Evolutionary conservation across 2,329 filamentous ascomycete species (phyloP), one percentile per base, ranked within the genome.

Genomic region (Epichloe coenophiala): DNA sequence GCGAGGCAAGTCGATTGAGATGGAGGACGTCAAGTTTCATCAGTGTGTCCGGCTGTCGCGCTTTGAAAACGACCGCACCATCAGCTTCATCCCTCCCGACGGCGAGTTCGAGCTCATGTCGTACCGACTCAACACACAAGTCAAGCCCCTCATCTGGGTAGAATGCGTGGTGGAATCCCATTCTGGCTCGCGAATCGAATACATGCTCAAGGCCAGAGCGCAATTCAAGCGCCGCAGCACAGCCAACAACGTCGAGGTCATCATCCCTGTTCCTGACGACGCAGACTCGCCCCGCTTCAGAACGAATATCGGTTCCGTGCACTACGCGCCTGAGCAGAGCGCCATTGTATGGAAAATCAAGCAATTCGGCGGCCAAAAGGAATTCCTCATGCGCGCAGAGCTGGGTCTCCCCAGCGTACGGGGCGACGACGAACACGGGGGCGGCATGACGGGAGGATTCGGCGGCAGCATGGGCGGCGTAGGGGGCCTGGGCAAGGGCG

Each of bases 341-440:
- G 91, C 91, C 53, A 98, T 98, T 59, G 86, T 98, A 48, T 98
- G 93, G 93, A 98, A 98, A 75, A 98, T 98, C 68, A 98, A 98
- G 75, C 93, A 98, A 63, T 98, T 98, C 68, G 93, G 93, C 43
- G 93, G 93, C n/a, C 82, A 84, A 59, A 98, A 98, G 70, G 93
- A 98, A 65, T 98, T 98, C 62, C 75, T 98, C 59, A 98, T 98
- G 93, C 86, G 93, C 51, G 93, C 93, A 17, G 93, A 98, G 71
- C 77, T 98, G 12, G 93, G 93, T 47, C 73, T 98, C 42, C 93
- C 93, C 0, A 95, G 88, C 52, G 93, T 98, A 19, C 84, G 93
- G 57, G 91, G 91, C 47, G 91, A 97, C 58, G 91, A 97, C 61
- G 91, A 97, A 68, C 86, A 88, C 61, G 91, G 91, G 40, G 91